Evolutionary conservation across 1,284 basidiomycete species (phyloP).

Genomic region (Heterobasidion parviporum): DNA sequence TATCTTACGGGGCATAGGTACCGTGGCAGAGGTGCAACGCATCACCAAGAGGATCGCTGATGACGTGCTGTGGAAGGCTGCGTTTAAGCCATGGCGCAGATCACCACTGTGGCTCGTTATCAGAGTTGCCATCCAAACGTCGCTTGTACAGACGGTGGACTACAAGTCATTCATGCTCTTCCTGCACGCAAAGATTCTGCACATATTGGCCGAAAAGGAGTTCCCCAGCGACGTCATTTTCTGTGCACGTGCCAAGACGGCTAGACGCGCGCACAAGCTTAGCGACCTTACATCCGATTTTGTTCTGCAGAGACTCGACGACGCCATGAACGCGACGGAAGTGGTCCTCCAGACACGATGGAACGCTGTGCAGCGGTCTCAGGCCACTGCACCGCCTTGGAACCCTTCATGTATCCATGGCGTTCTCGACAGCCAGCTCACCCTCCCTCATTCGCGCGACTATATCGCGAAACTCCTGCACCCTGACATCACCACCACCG

Average conservation of each 20-base stretch:
- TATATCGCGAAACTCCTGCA: background rate
- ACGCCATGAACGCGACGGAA: slow-evolving; percentile 8
- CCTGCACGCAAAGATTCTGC: slow-evolving; percentile 20
- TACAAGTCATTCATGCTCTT: slow-evolving; percentile 43
- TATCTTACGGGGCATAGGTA: slow-evolving; percentile 27
- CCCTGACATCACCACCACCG: background rate
- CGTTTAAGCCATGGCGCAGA: slow-evolving; percentile 34
- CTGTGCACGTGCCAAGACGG: slow-evolving; percentile 25
- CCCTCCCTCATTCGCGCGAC: slow-evolving; percentile 1
- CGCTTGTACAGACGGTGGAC: slow-evolving; percentile 16
- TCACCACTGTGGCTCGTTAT: slow-evolving; percentile 37
- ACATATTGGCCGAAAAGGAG: background rate
- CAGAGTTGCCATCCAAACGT: slow-evolving; percentile 36
- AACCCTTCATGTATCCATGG: slow-evolving; percentile 5
- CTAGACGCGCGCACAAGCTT: slow-evolving; percentile 30
- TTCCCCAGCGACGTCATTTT: slow-evolving; percentile 13
- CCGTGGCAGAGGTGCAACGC: slow-evolving; percentile 17
- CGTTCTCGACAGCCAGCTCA: background rate
- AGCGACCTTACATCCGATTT: slow-evolving; percentile 12
- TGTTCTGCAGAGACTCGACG: slow-evolving; percentile 11
- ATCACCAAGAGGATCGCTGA: slow-evolving; percentile 34
- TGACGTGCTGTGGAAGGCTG: slow-evolving; percentile 32
- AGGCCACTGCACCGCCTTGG: background rate
- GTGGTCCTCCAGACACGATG: slow-evolving; percentile 22
- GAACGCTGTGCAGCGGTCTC: slow-evolving; percentile 7